phyloP scores from a whole-genome alignment of 2,329 filamentous ascomycete genomes.

The Grosmannia huntii region DNA sequence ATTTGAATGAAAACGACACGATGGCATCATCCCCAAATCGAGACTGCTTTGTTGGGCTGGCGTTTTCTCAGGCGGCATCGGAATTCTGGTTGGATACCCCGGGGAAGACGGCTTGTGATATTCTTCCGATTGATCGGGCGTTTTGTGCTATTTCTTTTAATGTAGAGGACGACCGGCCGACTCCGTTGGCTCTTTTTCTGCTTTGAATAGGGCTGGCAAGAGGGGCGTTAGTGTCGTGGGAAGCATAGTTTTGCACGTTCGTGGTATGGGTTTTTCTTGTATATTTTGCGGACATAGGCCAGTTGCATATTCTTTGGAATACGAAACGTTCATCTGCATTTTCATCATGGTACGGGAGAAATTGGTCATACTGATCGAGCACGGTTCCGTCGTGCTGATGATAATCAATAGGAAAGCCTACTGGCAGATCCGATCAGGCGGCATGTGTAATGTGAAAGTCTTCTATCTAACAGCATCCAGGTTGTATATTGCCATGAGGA shows the following conservation, averaged over 20 bases:
- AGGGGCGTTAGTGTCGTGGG: neutral
- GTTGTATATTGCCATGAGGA: constrained; percentile 36
- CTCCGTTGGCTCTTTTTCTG: neutral
- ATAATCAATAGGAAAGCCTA: neutral
- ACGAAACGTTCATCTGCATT: neutral
- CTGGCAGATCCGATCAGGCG: neutral
- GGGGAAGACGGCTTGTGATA: neutral
- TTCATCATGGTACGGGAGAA: neutral
- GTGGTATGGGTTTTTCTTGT: neutral
- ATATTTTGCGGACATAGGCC: neutral
- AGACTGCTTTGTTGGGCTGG: constrained; percentile 3
- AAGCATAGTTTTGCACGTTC: neutral
- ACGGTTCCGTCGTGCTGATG: neutral
- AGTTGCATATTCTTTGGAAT: neutral
- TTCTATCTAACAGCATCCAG: constrained; percentile 16
- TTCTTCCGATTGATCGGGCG: neutral
- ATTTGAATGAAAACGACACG: constrained; percentile 6
- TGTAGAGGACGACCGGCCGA: neutral
- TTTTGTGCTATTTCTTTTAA: neutral
- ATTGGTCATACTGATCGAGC: neutral
- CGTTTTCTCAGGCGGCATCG: constrained; percentile 4
- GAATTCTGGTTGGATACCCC: constrained; percentile 4
- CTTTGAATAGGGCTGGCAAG: neutral
- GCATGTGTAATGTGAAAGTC: constrained; percentile 10
- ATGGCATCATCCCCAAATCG: constrained; percentile 2